Evolutionary conservation across 495 filamentous ascomycete genomes (phyloP).

Genomic region (Talaromyces stipitatus): DNA sequence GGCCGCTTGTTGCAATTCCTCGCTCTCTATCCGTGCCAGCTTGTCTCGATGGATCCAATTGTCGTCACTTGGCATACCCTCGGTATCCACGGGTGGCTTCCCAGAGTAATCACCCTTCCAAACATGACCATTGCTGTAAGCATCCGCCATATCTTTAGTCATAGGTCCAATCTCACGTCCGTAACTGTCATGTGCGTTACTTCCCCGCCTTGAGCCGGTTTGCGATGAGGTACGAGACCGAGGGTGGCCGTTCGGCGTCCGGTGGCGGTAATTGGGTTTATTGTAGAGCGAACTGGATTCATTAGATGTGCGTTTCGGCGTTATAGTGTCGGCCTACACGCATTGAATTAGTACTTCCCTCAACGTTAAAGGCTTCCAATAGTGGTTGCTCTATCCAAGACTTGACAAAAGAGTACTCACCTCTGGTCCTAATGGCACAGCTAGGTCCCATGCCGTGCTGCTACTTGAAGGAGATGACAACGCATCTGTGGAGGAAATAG

Average conservation of each 20-base stretch:
- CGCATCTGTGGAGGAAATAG: slow-evolving; percentile 32
- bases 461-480: slow-evolving; percentile 29
- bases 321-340: neutral
- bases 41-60: slow-evolving; percentile 97
- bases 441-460: slow-evolving; percentile 36
- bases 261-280: slow-evolving; percentile 14
- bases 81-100: neutral
- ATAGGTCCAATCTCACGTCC: slow-evolving; percentile 18
- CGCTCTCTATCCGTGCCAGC: slow-evolving; percentile 83
- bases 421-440: slow-evolving; percentile 35
- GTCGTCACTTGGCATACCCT: slow-evolving; percentile 29
- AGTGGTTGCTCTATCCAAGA: neutral
- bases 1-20: slow-evolving; percentile 84
- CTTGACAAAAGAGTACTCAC: slow-evolving; percentile 18
- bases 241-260: slow-evolving; percentile 4
- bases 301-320: slow-evolving; percentile 28
- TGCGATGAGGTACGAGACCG: slow-evolving; percentile 34
- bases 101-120: slow-evolving; percentile 9
- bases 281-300: slow-evolving; percentile 23
- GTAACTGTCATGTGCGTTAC: slow-evolving; percentile 50
- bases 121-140: slow-evolving; percentile 10
- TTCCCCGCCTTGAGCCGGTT: slow-evolving; percentile 43
- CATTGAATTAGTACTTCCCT: neutral
- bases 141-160: neutral
- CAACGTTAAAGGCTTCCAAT: neutral